A percentile compares a stretch with the other conserved stretches of the same genome.
Conservation (phyloP, 257 asterid species). For the Plantago major region DNA sequence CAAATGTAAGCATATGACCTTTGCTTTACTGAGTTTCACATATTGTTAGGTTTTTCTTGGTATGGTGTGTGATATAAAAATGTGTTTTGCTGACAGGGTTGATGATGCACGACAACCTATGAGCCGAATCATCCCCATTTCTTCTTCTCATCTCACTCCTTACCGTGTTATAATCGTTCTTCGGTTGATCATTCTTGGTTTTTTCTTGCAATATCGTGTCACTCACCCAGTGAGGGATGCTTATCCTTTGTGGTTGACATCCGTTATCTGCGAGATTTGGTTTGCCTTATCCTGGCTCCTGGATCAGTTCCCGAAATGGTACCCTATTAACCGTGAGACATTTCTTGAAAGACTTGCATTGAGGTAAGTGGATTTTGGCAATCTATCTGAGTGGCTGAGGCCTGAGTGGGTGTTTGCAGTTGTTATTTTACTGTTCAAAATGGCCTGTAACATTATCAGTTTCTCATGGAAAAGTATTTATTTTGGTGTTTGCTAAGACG, state of each 20-base stretch:
- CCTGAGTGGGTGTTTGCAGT: no score
- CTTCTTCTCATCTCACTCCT: constrained; percentile 58
- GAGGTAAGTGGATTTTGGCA: constrained; percentile 32
- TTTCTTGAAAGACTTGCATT: constrained; percentile 61
- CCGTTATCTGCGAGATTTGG: constrained; percentile 75
- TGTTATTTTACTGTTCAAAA: no score
- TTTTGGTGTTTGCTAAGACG: no score
- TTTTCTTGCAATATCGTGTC: constrained; percentile 64
- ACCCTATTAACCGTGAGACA: constrained; percentile 62
- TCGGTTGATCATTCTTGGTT: constrained; percentile 60
- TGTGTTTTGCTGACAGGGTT: constrained; percentile 36
- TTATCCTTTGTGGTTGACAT: constrained; percentile 70
- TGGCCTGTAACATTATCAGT: no score
- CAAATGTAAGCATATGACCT: constrained; percentile 51
- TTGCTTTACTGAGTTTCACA: not conserved
- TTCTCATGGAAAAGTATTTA: no score
- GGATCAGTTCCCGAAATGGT: constrained; percentile 72
- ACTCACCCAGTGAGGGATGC: constrained; percentile 74
- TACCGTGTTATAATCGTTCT: constrained; percentile 61
- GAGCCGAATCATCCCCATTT: constrained; percentile 52
- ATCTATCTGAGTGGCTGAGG: not conserved
- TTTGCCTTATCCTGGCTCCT: constrained; percentile 70
- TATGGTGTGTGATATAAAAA: constrained; percentile 13
- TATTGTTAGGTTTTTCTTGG: not conserved
- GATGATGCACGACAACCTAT: constrained; percentile 68